These are phyloP conservation scores for Heliamphora exappendiculata DNA, from an alignment of 148 eudicot genomes.

Conservation along the genomic window DNA sequence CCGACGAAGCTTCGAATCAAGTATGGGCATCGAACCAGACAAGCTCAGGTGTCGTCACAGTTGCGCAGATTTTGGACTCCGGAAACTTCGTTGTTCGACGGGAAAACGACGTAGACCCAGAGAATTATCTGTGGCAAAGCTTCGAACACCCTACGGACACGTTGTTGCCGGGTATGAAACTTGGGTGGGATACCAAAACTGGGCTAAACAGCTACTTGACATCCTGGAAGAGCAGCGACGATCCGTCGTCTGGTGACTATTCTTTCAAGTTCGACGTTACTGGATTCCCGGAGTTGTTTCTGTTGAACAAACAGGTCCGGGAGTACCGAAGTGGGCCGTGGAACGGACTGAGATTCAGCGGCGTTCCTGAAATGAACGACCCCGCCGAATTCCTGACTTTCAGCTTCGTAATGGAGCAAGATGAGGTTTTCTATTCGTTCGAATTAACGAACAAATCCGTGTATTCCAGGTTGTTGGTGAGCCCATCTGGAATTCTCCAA, in stretches of 20 bases:
- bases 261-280: slow-evolving; percentile 19
- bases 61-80: slow-evolving; percentile 40
- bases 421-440: slow-evolving; percentile 34
- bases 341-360: slow-evolving; percentile 76
- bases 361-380: slow-evolving; percentile 56
- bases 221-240: slow-evolving; percentile 31
- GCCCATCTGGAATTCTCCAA: slow-evolving; percentile 20
- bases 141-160: slow-evolving; percentile 64
- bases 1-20: background rate
- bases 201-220: slow-evolving; percentile 31
- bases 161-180: slow-evolving; percentile 44
- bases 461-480: slow-evolving; percentile 40
- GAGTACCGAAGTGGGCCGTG: slow-evolving; percentile 72
- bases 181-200: slow-evolving; percentile 35
- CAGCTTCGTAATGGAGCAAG: slow-evolving; percentile 12
- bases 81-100: slow-evolving; percentile 48
- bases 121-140: slow-evolving; percentile 50
- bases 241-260: slow-evolving; percentile 36
- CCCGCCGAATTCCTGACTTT: slow-evolving; percentile 26
- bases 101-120: slow-evolving; percentile 13
- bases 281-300: slow-evolving; percentile 30
- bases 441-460: slow-evolving; percentile 15
- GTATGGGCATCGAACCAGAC: slow-evolving; percentile 3
- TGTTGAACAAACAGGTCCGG: slow-evolving; percentile 10
- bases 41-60: background rate